Conservation (phyloP, 805 yeast genomes). For the Pichia exigua region DNA sequence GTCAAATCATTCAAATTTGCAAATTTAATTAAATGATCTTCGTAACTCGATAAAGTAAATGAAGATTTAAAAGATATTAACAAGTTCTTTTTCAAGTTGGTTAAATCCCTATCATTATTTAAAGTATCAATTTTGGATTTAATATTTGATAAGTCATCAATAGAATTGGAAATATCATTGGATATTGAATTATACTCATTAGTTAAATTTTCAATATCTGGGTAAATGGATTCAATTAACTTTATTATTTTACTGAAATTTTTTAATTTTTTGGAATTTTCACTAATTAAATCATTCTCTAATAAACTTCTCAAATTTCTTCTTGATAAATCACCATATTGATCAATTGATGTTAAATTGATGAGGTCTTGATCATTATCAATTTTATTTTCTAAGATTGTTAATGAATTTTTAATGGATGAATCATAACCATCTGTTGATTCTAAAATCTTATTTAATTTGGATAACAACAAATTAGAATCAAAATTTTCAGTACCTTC, state of each 20-base stretch:
- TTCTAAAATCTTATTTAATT: constrained; percentile 9
- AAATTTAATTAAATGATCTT: constrained; percentile 39
- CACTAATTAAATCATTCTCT: constrained; percentile 51
- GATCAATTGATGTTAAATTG: constrained; percentile 26
- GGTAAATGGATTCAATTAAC: constrained; percentile 29
- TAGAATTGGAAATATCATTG: constrained; percentile 20
- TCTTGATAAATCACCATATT: constrained; percentile 49
- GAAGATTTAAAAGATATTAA: constrained; percentile 47
- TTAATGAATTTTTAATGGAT: constrained; percentile 25
- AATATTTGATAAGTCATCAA: constrained; percentile 18
- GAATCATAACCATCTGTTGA: constrained; percentile 31
- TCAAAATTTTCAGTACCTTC: constrained; percentile 1
- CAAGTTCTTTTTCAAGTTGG: constrained; percentile 44
- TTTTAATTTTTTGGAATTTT: constrained; percentile 42
- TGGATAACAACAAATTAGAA: constrained; percentile 6
- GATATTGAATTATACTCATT: constrained; percentile 18
- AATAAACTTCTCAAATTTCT: constrained; percentile 51
- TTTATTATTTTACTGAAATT: constrained; percentile 37
- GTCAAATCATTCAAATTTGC: constrained; percentile 36
- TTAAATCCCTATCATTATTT: constrained; percentile 26
- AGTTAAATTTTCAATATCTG: constrained; percentile 24
- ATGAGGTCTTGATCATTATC: constrained; percentile 11
- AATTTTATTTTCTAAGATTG: constrained; percentile 22
- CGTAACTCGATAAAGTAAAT: constrained; percentile 65
- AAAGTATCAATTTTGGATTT: constrained; percentile 18